Base-by-base conservation (phyloP, 2,329 filamentous ascomycete species). In the Daldinia eschscholtzii region DNA sequence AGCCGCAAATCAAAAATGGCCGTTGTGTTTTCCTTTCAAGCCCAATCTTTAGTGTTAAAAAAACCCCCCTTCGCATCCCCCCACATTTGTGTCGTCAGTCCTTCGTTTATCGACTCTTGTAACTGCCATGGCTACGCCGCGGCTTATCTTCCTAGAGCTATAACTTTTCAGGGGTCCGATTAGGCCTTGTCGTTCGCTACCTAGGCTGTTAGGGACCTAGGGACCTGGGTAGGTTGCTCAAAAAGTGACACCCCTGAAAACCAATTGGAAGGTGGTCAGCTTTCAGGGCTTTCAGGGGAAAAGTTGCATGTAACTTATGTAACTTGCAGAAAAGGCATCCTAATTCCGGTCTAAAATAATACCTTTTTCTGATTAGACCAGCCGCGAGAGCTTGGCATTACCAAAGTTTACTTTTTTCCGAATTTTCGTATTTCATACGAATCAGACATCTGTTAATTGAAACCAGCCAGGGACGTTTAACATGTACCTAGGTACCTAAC, bases 71-170 rank as follows among this genome's bases (percentile, higher is more conserved):
- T 35, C 33, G 33, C 33, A 35, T 35, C 20, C 55, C 62, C 68
- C 61, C 68, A 68, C 59, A 64, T 61, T 46, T 35, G 60, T 68
- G 62, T 65, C 68, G 65, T 70, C 68, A 68, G 59, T 66, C 65
- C 44, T 64, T 37, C 44, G 61, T 57, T 53, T 55, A 30, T 53
- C 23, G 57, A 56, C 30, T 33, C 30, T 10, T 33, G 63, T 66
- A 59, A 61, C 50, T 62, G 35, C 35, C 35, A 39, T 39, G 12
- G 13, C 35, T 39, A 12, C 12, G 35, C 35, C 12, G 35, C 37
- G 46, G 46, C 20, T 50, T 30, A 50, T 50, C 20, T 50, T 42
- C 18, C 44, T 28, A 48, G 18, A 33, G 20, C 12, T 48, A 28
- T 7, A 18, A 12, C 10, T 18, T 57, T 53, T 57, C 30, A 67